These are phyloP conservation scores for Lodderomyces jiufengensis DNA, from an alignment of 1,139 yeast species.

Conservation along the genomic window DNA sequence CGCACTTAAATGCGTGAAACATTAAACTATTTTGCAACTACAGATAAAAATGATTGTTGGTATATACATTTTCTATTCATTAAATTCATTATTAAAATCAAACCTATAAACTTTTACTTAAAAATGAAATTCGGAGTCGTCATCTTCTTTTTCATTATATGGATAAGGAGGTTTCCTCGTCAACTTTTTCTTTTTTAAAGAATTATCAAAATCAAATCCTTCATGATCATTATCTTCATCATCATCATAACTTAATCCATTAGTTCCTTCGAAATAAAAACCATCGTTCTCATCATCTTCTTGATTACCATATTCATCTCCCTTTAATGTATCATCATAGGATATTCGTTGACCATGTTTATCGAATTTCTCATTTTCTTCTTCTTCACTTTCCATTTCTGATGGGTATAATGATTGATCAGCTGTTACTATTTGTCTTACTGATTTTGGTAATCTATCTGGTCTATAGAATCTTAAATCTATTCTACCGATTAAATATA, in stretches of 20 bases:
- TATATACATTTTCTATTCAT: too few relatives aligned
- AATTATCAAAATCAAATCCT: conserved; percentile 10
- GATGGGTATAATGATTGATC: conserved; percentile 28
- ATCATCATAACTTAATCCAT: neutral
- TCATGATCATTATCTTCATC: conserved; percentile 8
- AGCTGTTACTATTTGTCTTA: conserved; percentile 41
- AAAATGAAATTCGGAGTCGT: conserved; percentile 13
- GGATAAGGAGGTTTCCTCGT: conserved; percentile 10
- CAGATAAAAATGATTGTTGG: too few relatives aligned
- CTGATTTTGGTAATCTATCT: conserved; percentile 46
- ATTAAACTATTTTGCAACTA: neutral
- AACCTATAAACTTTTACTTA: conserved; percentile 1
- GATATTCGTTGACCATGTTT: neutral
- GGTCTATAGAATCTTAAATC: conserved; percentile 81
- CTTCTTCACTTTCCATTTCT: conserved; percentile 11
- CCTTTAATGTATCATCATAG: conserved; percentile 1
- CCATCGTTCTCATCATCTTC: neutral
- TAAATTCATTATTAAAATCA: too few relatives aligned
- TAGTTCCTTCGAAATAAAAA: conserved; percentile 2
- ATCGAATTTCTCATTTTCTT: conserved; percentile 1
- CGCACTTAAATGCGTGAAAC: too few relatives aligned
- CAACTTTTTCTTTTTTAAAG: neutral
- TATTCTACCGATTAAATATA: conserved; percentile 59
- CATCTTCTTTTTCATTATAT: conserved; percentile 9
- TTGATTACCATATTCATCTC: conserved; percentile 1